Base-by-base conservation (phyloP, 257 asterid species). In the Salvia miltiorrhiza region DNA sequence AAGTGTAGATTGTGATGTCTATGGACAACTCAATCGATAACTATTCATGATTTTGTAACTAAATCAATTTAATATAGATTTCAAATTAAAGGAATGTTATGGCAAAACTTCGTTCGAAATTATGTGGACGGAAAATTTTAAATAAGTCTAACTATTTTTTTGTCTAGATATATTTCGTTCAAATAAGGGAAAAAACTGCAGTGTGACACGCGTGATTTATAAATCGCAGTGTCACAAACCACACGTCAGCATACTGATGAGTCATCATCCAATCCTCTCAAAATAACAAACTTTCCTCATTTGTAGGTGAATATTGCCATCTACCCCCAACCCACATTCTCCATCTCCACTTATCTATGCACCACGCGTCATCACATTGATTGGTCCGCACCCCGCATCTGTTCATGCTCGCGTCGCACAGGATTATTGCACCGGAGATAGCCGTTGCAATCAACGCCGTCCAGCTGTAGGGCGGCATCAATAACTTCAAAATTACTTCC, bases 401-500 rank as follows among this genome's bases (percentile, higher is more conserved):
- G 1, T 12, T 7, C 10, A 41, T 67, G 74, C 40, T 28, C 71
- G 9, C 71, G 50, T 9, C 63, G 49, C 65, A 67, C 19, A 0
- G 19, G n/a, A 73, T 14, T 3, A 8, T 8, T 58, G 1, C 64
- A 8, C 16, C 45, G 28, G 1, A 0, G 5, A 17, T 26, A 63
- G 59, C 55, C 76, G 76, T 57, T 78, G 53, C 50, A 9, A 26
- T 37, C 30, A 40, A 20, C 30, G 66, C 17, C 48, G 63, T 50
- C 75, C 80, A 75, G 78, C 66, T 74, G 68, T 65, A 41, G 21
- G 58, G 62, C 72, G 74, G 44, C 68, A 60, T 5, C 50, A 43
- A 32, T 16, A 5, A 13, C 59, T 30, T 70, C 5, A 16, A 41
- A 48, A 45, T 45, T 63, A 44, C 30, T 45, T 21, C 9, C 37